Evolutionary conservation across 2,329 filamentous ascomycete genomes (phyloP).

Genomic region (Blastomyces gilchristii): DNA sequence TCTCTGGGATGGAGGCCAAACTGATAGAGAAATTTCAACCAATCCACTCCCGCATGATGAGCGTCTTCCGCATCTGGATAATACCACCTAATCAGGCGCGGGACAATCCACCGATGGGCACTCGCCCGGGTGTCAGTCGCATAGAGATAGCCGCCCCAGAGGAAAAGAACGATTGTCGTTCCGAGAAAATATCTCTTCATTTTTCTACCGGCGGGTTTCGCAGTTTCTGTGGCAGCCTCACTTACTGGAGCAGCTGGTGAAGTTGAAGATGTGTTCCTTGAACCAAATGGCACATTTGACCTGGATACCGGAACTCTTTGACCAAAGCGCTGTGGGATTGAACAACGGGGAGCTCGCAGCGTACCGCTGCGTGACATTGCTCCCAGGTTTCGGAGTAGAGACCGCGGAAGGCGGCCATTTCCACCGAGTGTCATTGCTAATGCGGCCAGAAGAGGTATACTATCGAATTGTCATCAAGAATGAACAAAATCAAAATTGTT

Average conservation of each 20-base stretch:
- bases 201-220: background rate
- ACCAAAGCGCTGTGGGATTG: background rate
- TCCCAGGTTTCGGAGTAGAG: background rate
- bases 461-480: background rate
- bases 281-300: constrained; percentile 5
- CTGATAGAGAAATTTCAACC: constrained; percentile 61
- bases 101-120: constrained; percentile 56
- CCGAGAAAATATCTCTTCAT: constrained; percentile 26
- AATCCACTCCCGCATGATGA: constrained; percentile 66
- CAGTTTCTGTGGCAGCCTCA: background rate
- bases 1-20: constrained; percentile 75
- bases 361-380: background rate
- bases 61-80: constrained; percentile 61
- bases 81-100: constrained; percentile 33
- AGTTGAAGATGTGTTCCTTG: constrained; percentile 6
- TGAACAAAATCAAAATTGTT: background rate
- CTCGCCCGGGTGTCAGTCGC: constrained; percentile 65
- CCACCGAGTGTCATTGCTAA: constrained; percentile 5
- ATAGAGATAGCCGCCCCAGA: constrained; percentile 52
- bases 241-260: background rate
- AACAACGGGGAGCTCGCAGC: background rate
- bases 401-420: constrained; percentile 11
- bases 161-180: constrained; percentile 42
- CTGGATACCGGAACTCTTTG: background rate
- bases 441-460: background rate